phyloP scores from a whole-genome alignment of 2,329 filamentous ascomycete genomes.

The Dothiorella sarmentorum region DNA sequence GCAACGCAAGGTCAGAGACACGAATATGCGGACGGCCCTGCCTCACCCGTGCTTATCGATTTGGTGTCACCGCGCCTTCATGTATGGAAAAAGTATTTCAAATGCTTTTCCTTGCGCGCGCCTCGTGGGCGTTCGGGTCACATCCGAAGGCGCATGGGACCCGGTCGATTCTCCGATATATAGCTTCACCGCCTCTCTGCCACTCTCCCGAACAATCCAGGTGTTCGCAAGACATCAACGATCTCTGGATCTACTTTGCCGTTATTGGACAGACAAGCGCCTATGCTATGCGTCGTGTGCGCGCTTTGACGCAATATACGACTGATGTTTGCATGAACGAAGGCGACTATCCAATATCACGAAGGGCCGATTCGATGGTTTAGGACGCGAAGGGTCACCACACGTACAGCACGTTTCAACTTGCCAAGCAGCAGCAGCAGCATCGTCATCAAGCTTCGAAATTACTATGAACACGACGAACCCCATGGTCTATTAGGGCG shows the following conservation, averaged over 20 bases:
- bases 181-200: background rate
- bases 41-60: background rate
- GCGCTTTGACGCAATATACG: background rate
- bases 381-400: background rate
- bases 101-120: slow-evolving; percentile 2
- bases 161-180: background rate
- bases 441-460: background rate
- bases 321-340: background rate
- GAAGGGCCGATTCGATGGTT: background rate
- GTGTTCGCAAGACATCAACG: background rate
- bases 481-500: background rate
- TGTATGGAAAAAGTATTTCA: background rate
- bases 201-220: background rate
- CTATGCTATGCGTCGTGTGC: background rate
- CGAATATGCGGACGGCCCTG: background rate
- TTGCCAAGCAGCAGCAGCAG: too few relatives aligned
- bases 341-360: background rate
- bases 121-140: slow-evolving; percentile 2
- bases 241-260: background rate
- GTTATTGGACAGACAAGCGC: background rate
- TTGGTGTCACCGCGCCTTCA: background rate
- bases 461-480: background rate
- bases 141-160: background rate
- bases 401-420: too few relatives aligned
- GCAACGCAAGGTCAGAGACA: background rate